Conservation (phyloP, 2,329 filamentous ascomycete species). For the Tolypocladium paradoxum region DNA sequence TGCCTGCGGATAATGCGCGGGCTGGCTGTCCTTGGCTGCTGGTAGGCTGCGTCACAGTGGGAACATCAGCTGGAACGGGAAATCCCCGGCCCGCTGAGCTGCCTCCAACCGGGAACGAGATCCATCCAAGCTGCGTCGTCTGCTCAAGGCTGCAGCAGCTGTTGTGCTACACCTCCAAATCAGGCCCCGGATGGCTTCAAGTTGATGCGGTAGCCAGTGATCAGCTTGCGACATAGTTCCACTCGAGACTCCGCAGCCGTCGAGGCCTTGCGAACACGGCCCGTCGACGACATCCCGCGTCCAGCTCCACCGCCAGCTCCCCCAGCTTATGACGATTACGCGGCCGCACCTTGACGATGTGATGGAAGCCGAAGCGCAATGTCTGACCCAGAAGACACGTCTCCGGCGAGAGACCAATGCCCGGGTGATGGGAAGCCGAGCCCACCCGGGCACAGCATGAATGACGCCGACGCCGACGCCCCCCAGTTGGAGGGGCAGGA, state of each 20-base stretch:
- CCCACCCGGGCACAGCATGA: neutral
- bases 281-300: neutral
- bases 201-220: neutral
- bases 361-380: constrained; percentile 33
- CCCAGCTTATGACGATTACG: neutral
- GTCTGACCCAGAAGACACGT: constrained; percentile 36
- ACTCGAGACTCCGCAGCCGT: neutral
- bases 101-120: neutral
- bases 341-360: constrained; percentile 12
- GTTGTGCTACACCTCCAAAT: neutral
- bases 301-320: neutral
- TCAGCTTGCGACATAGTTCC: neutral
- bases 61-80: neutral
- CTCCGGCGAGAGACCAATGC: constrained; percentile 25
- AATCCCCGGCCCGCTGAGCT: neutral
- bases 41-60: neutral
- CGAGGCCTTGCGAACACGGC: neutral
- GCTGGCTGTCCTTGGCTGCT: neutral
- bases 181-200: neutral
- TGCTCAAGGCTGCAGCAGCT: neutral
- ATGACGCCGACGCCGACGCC: constrained; percentile 8
- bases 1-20: neutral
- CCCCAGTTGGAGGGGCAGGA: constrained; percentile 7
- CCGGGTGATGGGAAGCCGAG: constrained; percentile 32
- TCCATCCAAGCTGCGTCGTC: neutral